Percentiles rank a stretch among this genome's conserved stretches.
Evolutionary conservation across 140 eudicot genomes (phyloP).

Genomic region (Eryngium alpinum): DNA sequence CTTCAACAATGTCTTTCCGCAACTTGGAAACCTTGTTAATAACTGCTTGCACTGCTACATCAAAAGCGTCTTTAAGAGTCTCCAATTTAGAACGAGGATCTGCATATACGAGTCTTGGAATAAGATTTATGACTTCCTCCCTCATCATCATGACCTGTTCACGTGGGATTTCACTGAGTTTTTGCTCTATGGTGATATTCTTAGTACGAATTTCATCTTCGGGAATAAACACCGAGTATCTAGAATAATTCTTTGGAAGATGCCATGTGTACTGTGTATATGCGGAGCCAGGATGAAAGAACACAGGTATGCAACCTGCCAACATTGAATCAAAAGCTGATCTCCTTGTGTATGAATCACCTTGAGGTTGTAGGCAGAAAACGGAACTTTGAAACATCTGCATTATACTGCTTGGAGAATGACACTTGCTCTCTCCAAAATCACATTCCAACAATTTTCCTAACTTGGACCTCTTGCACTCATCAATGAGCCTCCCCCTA

Average conservation of each 20-base stretch:
- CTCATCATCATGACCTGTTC: conserved; percentile 64
- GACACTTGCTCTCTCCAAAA: conserved; percentile 62
- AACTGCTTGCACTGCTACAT: conserved; percentile 61
- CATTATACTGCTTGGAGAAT: conserved; percentile 72
- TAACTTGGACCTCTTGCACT: conserved; percentile 48
- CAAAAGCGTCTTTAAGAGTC: conserved; percentile 78
- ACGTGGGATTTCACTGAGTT: conserved; percentile 38
- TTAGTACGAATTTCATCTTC: conserved; percentile 51
- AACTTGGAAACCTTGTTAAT: conserved; percentile 53
- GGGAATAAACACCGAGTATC: conserved; percentile 70
- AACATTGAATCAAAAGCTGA: conserved; percentile 88
- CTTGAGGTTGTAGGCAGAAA: conserved; percentile 89
- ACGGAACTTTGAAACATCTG: conserved; percentile 82
- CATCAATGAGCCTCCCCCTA: conserved; percentile 62
- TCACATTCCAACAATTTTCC: conserved; percentile 68
- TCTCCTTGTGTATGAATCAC: conserved; percentile 80
- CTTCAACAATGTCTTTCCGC: conserved; percentile 53
- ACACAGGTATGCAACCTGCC: conserved; percentile 95
- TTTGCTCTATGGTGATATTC: conserved; percentile 55
- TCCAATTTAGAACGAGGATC: conserved; percentile 78
- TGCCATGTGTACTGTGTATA: conserved; percentile 92
- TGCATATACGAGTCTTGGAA: conserved; percentile 74
- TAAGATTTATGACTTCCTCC: conserved; percentile 63
- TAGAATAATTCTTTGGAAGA: conserved; percentile 50
- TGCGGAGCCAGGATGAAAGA: conserved; percentile 72